Evolutionary conservation across 257 asterid genomes (phyloP), one percentile per base, ranked within the genome.

Genomic region (Capsicum chinense): DNA sequence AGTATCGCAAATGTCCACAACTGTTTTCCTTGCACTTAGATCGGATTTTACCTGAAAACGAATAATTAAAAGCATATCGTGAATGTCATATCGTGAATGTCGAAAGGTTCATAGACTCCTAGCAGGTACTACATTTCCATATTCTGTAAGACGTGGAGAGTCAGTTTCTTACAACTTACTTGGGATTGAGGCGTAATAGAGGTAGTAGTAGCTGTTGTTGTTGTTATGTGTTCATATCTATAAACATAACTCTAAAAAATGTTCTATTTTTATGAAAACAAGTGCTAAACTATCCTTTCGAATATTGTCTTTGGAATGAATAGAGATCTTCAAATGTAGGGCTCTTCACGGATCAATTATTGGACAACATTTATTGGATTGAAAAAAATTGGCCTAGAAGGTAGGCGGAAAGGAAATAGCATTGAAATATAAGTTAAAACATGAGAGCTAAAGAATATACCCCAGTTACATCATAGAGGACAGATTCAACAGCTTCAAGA

Each of bases 401-500:
- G 17, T 44, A n/a, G 0, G 3, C 0, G 0, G 60, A 19, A 81
- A 81, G 59, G 60, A 19, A 81, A 81, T 44, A 81, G 59, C 19
- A 62, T 44, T 19, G 64, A 82, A 57, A 68, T 8, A 59, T 63
- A 58, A 44, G 56, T 48, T 66, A 64, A 68, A 74, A 19, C 39
- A 15, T 9, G 59, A 26, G 13, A 54, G 71, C 44, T 82, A 66
- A 56, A 62, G 83, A 83, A 52, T 54, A 86, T 92, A 94, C 98
- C 97, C 95, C 98, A 5, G 90, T 86, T 60, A 85, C 83, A 17
- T 90, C 80, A 64, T 84, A 56, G 83, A 93, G 92, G 88, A 93
- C 90, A 14, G 94, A 88, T 33, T 91, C 93, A 3, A 93, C 95
- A 5, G n/a, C 86, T 88, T 89, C 92, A 59, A 94, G 91, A 87